Conservation (phyloP, 805 yeast species). For the Wickerhamiella musiphila region DNA sequence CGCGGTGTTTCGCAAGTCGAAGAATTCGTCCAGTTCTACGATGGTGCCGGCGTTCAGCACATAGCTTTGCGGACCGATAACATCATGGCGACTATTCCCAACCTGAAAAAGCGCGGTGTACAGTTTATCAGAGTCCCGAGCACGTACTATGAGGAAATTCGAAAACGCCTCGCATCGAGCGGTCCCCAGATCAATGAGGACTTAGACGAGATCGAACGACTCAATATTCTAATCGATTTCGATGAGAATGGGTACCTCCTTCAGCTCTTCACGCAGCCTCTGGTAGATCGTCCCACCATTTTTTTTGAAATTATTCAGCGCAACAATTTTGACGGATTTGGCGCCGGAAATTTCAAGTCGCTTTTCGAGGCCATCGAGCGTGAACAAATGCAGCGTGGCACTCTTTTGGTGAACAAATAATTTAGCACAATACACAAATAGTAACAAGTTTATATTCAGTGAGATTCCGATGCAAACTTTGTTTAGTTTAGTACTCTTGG, state of each 20-base stretch:
- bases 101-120: conserved; percentile 44
- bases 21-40: conserved; percentile 56
- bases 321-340: conserved; percentile 66
- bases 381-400: conserved; percentile 61
- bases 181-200: conserved; percentile 34
- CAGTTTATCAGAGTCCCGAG: conserved; percentile 48
- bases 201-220: conserved; percentile 30
- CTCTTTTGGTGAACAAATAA: too few relatives aligned
- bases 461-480: too few relatives aligned
- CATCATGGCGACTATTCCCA: conserved; percentile 38
- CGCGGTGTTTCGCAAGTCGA: conserved; percentile 57
- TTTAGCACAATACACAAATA: too few relatives aligned
- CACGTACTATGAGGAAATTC: conserved; percentile 37
- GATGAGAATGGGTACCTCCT: conserved; percentile 62
- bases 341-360: conserved; percentile 76
- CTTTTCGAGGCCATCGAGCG: conserved; percentile 63
- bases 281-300: conserved; percentile 63
- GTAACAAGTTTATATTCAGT: too few relatives aligned
- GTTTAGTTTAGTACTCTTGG: too few relatives aligned
- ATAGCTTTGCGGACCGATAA: conserved; percentile 50
- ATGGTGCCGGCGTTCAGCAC: conserved; percentile 78
- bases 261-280: conserved; percentile 64
- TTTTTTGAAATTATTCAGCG: conserved; percentile 73
- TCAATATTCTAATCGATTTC: conserved; percentile 56
- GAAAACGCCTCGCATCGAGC: conserved; percentile 28